A percentile compares a stretch with the other conserved stretches of the same genome.
phyloP scores from a whole-genome alignment of 805 yeast genomes.

The Komagataella pseudopastoris region DNA sequence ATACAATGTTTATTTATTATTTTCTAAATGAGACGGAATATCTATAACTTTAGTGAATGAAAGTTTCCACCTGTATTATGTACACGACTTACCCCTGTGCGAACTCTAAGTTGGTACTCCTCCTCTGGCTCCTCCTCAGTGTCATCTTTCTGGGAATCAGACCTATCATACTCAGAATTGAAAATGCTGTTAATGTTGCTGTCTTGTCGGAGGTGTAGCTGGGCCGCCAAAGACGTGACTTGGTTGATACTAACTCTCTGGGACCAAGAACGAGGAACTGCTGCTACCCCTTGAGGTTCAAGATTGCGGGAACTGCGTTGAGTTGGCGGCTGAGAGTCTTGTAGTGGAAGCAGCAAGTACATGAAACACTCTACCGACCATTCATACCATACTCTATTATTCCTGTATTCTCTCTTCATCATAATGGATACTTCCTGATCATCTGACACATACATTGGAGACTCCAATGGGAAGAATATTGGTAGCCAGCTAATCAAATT shows the following conservation, averaged over 20 bases:
- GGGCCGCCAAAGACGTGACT: neutral
- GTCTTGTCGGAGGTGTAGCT: neutral
- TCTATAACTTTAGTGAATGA: slow-evolving; percentile 12
- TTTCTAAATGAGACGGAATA: neutral
- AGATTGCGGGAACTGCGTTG: neutral
- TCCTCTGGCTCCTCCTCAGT: slow-evolving; percentile 16
- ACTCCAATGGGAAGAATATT: slow-evolving; percentile 42
- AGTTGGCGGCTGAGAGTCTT: neutral
- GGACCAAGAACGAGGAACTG: neutral
- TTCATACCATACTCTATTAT: slow-evolving; percentile 45
- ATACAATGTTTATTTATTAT: neutral
- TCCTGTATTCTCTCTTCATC: slow-evolving; percentile 31
- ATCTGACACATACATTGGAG: slow-evolving; percentile 37
- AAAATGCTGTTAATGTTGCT: slow-evolving; percentile 4
- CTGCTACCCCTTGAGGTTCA: neutral
- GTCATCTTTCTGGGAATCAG: neutral
- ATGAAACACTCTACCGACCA: slow-evolving; percentile 28
- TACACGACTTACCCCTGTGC: slow-evolving; percentile 24
- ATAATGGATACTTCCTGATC: slow-evolving; percentile 40
- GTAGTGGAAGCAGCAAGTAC: neutral
- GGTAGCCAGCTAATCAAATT: slow-evolving; percentile 60
- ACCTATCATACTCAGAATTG: slow-evolving; percentile 3
- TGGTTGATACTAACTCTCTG: neutral
- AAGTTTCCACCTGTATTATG: slow-evolving; percentile 25
- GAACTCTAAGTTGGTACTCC: slow-evolving; percentile 26